Evolutionary conservation across 371 early-diverging fungal species (phyloP), one percentile per base, ranked within the genome.

Genomic region (Lichtheimia corymbifera): DNA sequence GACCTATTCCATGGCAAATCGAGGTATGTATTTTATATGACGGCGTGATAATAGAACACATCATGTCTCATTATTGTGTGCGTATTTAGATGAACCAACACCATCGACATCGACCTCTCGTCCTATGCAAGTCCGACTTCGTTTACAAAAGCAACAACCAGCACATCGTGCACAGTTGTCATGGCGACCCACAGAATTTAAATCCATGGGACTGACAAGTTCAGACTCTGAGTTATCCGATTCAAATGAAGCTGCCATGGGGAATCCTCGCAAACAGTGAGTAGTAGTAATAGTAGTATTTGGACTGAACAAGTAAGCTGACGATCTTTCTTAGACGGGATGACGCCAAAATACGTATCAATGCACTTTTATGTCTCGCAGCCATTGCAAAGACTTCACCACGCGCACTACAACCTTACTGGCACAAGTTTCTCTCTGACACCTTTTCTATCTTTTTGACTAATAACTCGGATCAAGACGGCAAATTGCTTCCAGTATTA

Each of bases 181-280:
- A 45, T 76, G 69, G 71, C 51, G 66, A 54, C 14, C 47, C 0
- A 35, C 42, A n/a, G 51, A 54, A 24, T 44, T 50, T 27, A 58
- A 55, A 30, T 3, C 42, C 30, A 35, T 50, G 49, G 52, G 69
- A 17, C 25, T 65, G 27, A 66, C 73, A 1, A 83, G 82, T 43
- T 86, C 88, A 27, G 88, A 88, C 54, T 87, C 88, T 14, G 87
- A 87, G 60, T 42, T 83, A 47, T 86, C 87, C 2, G 90, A 89
- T 69, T 75, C 83, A 17, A 50, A n/a, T 6, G 84, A 82, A 28
- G 56, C 76, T 20, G 53, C 59, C n/a, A 56, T 54, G 4, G 50
- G 40, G 17, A 62, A 54, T 55, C 62, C 68, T 42, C 68, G 74
- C 49, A 66, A 68, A 63, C 68, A 67, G 55, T 61, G 53, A 44